Conservation (phyloP, 2,329 filamentous ascomycete species). For the Scedosporium dehoogii region DNA sequence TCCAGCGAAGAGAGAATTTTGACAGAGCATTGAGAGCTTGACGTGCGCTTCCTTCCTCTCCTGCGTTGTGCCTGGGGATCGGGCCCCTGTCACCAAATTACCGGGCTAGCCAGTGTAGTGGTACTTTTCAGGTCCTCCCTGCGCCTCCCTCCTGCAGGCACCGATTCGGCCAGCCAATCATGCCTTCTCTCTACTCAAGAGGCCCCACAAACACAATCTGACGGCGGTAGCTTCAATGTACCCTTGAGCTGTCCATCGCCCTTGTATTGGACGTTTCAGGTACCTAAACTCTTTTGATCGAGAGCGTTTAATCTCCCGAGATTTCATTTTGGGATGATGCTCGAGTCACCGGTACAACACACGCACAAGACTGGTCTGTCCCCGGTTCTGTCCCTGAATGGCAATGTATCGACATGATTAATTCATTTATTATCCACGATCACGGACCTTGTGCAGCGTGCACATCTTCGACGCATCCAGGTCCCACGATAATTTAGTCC, state of each 20-base stretch:
- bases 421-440: too few species aligned
- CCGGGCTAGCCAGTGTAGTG: neutral
- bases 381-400: too few species aligned
- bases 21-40: neutral
- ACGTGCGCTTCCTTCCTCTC: neutral
- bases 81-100: neutral
- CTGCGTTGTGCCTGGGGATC: neutral
- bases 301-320: constrained; percentile 1
- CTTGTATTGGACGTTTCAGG: neutral
- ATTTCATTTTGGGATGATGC: neutral
- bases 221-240: neutral
- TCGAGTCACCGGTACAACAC: neutral
- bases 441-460: too few species aligned
- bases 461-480: too few species aligned
- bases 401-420: too few species aligned
- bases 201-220: neutral
- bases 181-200: neutral
- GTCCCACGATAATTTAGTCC: too few species aligned
- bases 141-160: neutral
- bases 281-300: neutral
- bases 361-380: too few species aligned
- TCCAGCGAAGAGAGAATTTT: neutral
- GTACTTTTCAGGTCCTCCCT: neutral
- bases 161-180: neutral
- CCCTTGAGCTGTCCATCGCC: neutral